These are phyloP conservation scores for Cadophora sp. DNA, from an alignment of 2,329 filamentous ascomycete species.

Conservation along the genomic window DNA sequence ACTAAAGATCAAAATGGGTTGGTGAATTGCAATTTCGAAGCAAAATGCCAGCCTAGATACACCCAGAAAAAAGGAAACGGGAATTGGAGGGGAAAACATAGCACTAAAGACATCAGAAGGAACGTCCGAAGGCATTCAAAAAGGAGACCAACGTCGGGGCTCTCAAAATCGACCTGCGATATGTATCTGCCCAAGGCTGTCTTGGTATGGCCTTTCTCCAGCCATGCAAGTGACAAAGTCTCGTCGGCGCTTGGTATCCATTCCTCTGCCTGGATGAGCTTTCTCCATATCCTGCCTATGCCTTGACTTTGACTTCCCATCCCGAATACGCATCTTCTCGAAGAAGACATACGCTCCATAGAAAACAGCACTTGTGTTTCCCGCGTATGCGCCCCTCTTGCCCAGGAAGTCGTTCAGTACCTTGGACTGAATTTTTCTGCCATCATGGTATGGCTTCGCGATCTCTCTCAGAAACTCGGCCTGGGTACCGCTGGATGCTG, in stretches of 20 bases:
- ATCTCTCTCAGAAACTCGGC: conserved; percentile 59
- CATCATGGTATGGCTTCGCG: conserved; percentile 49
- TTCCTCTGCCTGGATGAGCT: background rate
- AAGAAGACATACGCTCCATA: conserved; percentile 65
- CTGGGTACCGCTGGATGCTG: conserved; percentile 54
- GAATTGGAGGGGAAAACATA: too few species aligned
- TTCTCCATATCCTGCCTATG: conserved; percentile 59
- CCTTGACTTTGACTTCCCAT: conserved; percentile 58
- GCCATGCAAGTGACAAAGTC: background rate
- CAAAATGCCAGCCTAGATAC: too few species aligned
- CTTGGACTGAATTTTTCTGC: conserved; percentile 50
- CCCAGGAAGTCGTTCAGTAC: conserved; percentile 57
- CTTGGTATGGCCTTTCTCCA: conserved; percentile 16
- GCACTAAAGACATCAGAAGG: too few species aligned
- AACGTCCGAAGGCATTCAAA: too few species aligned
- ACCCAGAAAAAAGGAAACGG: too few species aligned
- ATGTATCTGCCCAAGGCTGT: conserved; percentile 14
- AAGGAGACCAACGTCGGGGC: too few species aligned
- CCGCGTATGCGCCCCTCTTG: conserved; percentile 55
- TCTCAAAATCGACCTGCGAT: background rate
- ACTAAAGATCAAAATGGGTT: too few species aligned
- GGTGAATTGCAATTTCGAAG: too few species aligned
- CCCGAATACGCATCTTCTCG: conserved; percentile 60
- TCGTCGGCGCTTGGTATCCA: conserved; percentile 20
- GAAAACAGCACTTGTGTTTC: conserved; percentile 56